Conservation (phyloP, 805 yeast genomes). For the Wickerhamiella shivajii region DNA sequence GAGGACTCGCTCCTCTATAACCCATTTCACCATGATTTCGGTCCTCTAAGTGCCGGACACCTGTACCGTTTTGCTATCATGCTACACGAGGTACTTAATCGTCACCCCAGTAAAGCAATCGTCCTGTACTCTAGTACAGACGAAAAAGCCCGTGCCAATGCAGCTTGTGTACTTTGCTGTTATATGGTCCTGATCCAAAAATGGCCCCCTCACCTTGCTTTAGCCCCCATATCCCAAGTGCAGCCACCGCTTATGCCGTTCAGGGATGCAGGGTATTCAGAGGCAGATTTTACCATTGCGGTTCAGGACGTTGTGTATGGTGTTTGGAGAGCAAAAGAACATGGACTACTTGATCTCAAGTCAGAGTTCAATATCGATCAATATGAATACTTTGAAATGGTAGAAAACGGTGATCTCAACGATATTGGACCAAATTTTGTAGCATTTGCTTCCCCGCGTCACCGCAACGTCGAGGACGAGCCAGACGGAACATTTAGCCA, state of each 20-base stretch:
- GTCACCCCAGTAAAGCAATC: slow-evolving; percentile 74
- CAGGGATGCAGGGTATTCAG: slow-evolving; percentile 94
- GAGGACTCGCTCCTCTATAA: slow-evolving; percentile 88
- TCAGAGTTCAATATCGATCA: slow-evolving; percentile 71
- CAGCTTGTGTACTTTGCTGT: slow-evolving; percentile 87
- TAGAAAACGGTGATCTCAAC: slow-evolving; percentile 94
- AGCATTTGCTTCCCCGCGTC: slow-evolving; percentile 94
- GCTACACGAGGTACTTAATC: slow-evolving; percentile 76
- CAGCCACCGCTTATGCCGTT: slow-evolving; percentile 91
- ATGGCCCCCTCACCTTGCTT: slow-evolving; percentile 96
- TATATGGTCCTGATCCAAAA: slow-evolving; percentile 89
- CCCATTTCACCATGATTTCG: slow-evolving; percentile 91
- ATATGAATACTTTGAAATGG: slow-evolving; percentile 87
- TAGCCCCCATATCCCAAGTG: slow-evolving; percentile 84
- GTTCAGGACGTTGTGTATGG: slow-evolving; percentile 94
- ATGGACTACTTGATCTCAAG: slow-evolving; percentile 75
- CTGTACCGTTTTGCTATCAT: slow-evolving; percentile 90
- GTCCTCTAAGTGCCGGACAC: slow-evolving; percentile 89
- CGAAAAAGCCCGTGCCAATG: slow-evolving; percentile 73
- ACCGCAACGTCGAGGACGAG: slow-evolving; percentile 15
- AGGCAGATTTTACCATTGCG: slow-evolving; percentile 84
- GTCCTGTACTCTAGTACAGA: slow-evolving; percentile 78
- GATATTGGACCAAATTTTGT: slow-evolving; percentile 83
- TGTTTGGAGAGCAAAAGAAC: slow-evolving; percentile 93
- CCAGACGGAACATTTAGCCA: slow-evolving; percentile 27